Base-by-base conservation (phyloP, 2,329 filamentous ascomycete species). In the Penicillium sp. region DNA sequence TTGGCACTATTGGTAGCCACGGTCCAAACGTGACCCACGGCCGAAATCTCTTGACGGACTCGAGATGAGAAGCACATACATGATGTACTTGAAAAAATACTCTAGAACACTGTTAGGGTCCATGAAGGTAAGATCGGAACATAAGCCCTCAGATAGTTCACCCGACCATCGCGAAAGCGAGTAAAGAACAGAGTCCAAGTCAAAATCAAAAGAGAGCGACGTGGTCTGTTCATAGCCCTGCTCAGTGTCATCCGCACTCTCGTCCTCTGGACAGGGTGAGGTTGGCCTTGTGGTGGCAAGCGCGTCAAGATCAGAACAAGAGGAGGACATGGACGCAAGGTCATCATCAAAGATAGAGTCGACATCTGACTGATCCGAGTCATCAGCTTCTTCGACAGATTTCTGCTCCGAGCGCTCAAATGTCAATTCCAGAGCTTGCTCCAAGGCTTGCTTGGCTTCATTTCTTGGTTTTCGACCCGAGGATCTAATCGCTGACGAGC, bases 41-140 rank as follows among this genome's bases (percentile, higher is more conserved):
- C 10, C 23, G 12, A 35, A 11, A 14, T 35, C 39, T 18, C 22
- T 11, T 15, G 38, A 41, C 4, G 29, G 32, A 10, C 29, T 32
- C 12, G 37, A 26, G 4, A 31, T 25, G 20, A 41, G 22, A 1
- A 47, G 37, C 13, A 44, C 30, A 15, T 29, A 47, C 9, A 44
- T 5, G 3, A 44, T 35, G 12, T 44, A 41, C 17, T 17, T 16
- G 7, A 38, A 30, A 4, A 47, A 30, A 6, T 39, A 37, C 8
- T 37, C 27, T 4, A 37, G 33, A 0, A 44, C 18, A 0, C 27
- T 30, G 2, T 11, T 14, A 2, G 34, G 12, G 14, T 44, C 31
- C 7, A 10, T 31, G 18, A 16, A 13, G 10, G 30, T 23, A 5
- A 29, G 9, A 4, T 26, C 27, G 3, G 22, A 30, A 6, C 18